These are phyloP conservation scores for Citrullus mucosospermus DNA, from an alignment of 306 rosid species.

Conservation along the genomic window DNA sequence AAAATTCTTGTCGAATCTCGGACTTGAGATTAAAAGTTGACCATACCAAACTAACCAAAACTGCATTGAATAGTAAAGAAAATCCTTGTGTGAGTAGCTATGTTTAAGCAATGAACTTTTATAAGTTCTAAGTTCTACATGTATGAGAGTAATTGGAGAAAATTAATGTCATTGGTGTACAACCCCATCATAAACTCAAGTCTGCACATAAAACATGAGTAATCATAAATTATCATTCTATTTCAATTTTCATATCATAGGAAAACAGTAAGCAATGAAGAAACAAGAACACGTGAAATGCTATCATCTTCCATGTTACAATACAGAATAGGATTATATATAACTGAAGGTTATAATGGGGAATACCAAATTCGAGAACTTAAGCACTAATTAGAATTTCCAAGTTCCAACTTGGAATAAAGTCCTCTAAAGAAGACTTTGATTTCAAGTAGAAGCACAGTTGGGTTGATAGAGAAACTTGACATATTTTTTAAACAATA, in stretches of 20 bases:
- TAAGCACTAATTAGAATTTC: background rate
- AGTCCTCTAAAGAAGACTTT: background rate
- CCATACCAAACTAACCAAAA: background rate
- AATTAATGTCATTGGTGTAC: background rate
- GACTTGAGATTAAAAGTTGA: background rate
- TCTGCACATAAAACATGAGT: background rate
- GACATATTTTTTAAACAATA: background rate
- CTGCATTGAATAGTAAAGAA: background rate
- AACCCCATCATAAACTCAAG: background rate
- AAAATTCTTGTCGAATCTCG: conserved; percentile 8
- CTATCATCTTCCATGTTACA: background rate
- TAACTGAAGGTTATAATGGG: background rate
- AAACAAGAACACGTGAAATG: background rate
- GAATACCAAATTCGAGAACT: background rate
- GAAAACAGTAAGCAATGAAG: background rate
- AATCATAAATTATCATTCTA: background rate
- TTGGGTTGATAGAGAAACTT: background rate
- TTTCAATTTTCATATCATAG: background rate
- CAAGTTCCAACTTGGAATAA: background rate
- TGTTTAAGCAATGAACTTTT: background rate
- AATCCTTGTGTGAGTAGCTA: background rate
- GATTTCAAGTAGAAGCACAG: background rate
- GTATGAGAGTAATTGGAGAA: background rate
- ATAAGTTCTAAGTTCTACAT: background rate
- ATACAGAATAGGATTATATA: background rate